Percentiles rank a stretch among this genome's conserved stretches.
These are phyloP conservation scores for Periconia macrospinosa DNA, from an alignment of 2,329 filamentous ascomycete genomes.

Conservation along the genomic window DNA sequence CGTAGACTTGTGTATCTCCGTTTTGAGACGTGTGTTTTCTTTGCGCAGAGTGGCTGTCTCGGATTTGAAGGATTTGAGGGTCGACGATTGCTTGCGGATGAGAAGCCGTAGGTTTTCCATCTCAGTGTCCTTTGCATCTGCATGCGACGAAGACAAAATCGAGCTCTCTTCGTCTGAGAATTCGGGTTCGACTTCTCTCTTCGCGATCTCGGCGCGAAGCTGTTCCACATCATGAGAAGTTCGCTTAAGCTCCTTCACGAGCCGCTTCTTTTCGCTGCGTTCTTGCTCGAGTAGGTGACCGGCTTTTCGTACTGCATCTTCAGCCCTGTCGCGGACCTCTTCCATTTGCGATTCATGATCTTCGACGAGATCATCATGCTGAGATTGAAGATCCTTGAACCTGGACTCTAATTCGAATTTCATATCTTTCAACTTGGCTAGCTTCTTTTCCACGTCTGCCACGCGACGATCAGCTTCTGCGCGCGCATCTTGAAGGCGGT, in stretches of 20 bases:
- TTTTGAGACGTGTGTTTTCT: constrained; percentile 15
- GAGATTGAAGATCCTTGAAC: constrained; percentile 27
- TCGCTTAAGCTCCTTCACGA: constrained; percentile 29
- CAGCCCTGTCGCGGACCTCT: constrained; percentile 36
- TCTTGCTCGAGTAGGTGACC: constrained; percentile 36
- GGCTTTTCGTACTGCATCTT: constrained; percentile 39
- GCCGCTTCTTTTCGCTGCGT: constrained; percentile 32
- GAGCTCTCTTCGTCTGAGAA: constrained; percentile 15
- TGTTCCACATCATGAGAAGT: constrained; percentile 22
- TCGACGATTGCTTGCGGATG: constrained; percentile 27
- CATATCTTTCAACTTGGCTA: constrained; percentile 30
- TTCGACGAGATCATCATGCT: constrained; percentile 30
- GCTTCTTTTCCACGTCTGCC: constrained; percentile 31
- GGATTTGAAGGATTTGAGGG: constrained; percentile 27
- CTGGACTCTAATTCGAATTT: constrained; percentile 27
- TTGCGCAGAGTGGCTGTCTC: constrained; percentile 20
- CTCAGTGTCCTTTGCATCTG: constrained; percentile 26
- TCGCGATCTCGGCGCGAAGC: constrained; percentile 17
- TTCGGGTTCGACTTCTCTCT: constrained; percentile 13
- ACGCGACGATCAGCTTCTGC: constrained; percentile 31
- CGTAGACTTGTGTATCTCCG: background rate
- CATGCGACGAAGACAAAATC: constrained; percentile 7
- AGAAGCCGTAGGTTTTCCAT: constrained; percentile 28
- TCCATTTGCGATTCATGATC: constrained; percentile 29
- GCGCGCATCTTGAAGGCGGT: constrained; percentile 26